Conservation (phyloP, 2,329 filamentous ascomycete genomes). For the Pestalotiopsis sp. region DNA sequence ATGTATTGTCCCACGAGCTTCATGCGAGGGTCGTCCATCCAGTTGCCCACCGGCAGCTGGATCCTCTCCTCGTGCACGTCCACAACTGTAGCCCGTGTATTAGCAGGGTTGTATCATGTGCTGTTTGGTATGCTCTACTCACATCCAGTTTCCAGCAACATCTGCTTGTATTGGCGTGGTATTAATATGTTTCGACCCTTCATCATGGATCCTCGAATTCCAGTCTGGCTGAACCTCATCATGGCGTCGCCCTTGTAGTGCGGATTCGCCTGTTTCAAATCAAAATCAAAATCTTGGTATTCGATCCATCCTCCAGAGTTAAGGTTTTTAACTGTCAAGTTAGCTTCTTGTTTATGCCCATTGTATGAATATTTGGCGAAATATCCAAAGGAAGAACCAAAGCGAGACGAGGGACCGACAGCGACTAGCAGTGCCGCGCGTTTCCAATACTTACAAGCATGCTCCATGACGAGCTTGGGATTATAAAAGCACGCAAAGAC, state of each 20-base stretch:
- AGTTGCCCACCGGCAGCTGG: not conserved
- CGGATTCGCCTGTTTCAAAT: not conserved
- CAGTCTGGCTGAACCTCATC: not conserved
- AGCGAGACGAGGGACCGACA: too few species aligned
- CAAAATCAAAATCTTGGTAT: not conserved
- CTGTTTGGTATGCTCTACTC: not conserved
- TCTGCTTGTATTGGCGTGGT: not conserved
- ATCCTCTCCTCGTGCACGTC: not conserved
- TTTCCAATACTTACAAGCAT: not conserved
- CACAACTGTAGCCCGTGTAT: not conserved
- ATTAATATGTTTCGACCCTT: not conserved
- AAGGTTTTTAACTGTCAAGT: not conserved
- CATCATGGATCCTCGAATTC: not conserved
- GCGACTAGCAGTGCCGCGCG: not conserved
- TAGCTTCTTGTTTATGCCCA: not conserved
- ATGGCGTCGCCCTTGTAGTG: not conserved
- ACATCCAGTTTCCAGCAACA: not conserved
- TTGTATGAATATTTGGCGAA: too few species aligned
- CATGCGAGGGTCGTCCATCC: not conserved
- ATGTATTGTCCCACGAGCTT: not conserved
- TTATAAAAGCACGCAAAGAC: not conserved
- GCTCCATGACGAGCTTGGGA: not conserved
- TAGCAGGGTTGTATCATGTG: not conserved
- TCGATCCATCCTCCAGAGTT: constrained; percentile 6
- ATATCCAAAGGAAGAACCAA: too few species aligned